These are phyloP conservation scores for Sclerospora graminicola DNA, from an alignment of 352 stramenopile genomes.

Conservation along the genomic window DNA sequence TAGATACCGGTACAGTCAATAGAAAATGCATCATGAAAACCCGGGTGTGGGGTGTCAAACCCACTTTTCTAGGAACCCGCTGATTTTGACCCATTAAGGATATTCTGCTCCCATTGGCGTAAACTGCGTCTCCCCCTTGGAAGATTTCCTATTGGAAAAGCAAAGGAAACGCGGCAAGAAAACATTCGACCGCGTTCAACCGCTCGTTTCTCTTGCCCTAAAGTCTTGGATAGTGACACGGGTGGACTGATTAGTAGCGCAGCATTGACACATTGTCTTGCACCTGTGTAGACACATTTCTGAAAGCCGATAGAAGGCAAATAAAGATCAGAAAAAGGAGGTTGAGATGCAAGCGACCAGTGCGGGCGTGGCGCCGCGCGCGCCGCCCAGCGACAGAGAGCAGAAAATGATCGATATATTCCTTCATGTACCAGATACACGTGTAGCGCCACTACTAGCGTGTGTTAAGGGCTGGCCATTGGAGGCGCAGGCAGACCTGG, in stretches of 20 bases:
- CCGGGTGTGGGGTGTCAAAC: too few species aligned
- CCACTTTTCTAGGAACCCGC: background rate
- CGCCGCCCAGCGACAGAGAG: constrained; percentile 41
- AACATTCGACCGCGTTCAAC: constrained; percentile 1
- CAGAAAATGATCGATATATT: constrained; percentile 54
- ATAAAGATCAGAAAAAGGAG: constrained; percentile 6
- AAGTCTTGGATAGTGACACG: too few species aligned
- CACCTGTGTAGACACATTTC: constrained; percentile 1
- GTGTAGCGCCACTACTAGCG: constrained; percentile 45
- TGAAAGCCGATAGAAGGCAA: constrained; percentile 1
- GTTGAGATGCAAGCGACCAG: constrained; percentile 16
- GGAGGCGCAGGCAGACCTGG: constrained; percentile 67
- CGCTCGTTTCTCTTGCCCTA: constrained; percentile 7
- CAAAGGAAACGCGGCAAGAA: constrained; percentile 14
- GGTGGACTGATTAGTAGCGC: too few species aligned
- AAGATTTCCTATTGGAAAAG: constrained; percentile 19
- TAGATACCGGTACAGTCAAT: too few species aligned
- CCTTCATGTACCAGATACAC: constrained; percentile 29
- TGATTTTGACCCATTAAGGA: too few species aligned
- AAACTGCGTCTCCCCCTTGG: background rate
- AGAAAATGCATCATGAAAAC: background rate
- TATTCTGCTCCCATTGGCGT: background rate
- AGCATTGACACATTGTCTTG: too few species aligned
- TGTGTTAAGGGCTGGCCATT: constrained; percentile 70
- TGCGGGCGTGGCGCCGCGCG: constrained; percentile 16